Base-by-base conservation (phyloP, 2,329 filamentous ascomycete species). In the Sporothrix inflata region DNA sequence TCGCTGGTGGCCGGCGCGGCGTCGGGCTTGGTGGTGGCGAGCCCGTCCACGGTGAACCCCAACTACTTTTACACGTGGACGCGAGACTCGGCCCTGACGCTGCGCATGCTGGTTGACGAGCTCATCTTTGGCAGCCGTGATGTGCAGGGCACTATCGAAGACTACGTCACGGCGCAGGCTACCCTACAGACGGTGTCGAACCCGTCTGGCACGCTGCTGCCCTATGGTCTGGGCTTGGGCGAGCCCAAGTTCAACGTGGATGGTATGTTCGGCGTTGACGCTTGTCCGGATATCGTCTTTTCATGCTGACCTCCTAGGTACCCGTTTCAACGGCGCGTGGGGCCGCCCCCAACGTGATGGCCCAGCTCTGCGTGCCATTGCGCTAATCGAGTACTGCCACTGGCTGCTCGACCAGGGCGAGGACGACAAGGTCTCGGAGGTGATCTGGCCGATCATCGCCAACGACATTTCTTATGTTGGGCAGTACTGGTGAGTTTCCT, bases 181-280 rank as follows among this genome's bases (percentile, higher is more conserved):
- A 24, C 5, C 6, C 60, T 63, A 19, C 60, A 63, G 60, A 63
- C 60, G 34, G 38, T 63, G 60, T 40, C 60, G n/a, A 63, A 63
- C 60, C 60, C 60, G 19, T 63, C 60, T 8, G 60, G 60, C 34
- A 42, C 60, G n/a, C 38, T 63, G 60, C 38, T 63, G 60, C 60
- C 60, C 4, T 63, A 63, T 12, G 60, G 60, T 12, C 60, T 63
- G n/a, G 60, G 60, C 9, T 19, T 63, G 19, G 60, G 60, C 60
- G 60, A 63, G 60, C 60, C 60, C 34, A 63, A 63, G 60, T 63
- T 63, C n/a, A 42, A 63, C 30, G 60, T 63, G 8, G 60, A 63
- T 42, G 60, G 55, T 61, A 61, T n/a, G 55, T 61, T 2, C 7
- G 24, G 7, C n/a, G 51, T 55, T 49, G 24, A 57, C 30, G 53